phyloP scores from a whole-genome alignment of 2,329 filamentous ascomycete species.

The Capronia coronata region DNA sequence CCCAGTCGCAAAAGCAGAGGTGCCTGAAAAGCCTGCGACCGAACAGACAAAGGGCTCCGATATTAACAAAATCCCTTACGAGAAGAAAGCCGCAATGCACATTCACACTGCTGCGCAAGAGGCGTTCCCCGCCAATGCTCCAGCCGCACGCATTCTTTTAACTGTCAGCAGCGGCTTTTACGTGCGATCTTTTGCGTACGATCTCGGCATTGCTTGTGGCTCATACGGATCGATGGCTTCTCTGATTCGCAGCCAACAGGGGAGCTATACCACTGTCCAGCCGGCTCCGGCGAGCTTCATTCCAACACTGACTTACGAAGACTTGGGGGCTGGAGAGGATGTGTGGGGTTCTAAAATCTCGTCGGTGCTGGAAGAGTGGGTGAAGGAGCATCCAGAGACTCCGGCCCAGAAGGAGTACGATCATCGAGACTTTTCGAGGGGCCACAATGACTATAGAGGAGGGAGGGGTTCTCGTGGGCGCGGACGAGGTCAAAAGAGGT shows the following conservation, averaged over 20 bases:
- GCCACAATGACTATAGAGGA: background rate
- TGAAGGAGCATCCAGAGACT: constrained; percentile 35
- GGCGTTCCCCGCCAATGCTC: constrained; percentile 37
- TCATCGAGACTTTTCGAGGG: constrained; percentile 13
- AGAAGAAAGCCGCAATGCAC: constrained; percentile 28
- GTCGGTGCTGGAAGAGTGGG: constrained; percentile 50
- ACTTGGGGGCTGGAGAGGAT: constrained; percentile 67
- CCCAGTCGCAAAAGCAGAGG: background rate
- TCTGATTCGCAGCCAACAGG: constrained; percentile 73
- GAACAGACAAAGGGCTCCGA: constrained; percentile 15
- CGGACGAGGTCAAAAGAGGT: constrained; percentile 8
- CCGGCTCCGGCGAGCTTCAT: constrained; percentile 42
- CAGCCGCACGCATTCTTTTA: constrained; percentile 78
- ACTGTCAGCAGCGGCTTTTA: constrained; percentile 96
- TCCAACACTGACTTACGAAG: constrained; percentile 65
- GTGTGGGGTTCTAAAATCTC: constrained; percentile 74
- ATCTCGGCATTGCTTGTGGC: constrained; percentile 73
- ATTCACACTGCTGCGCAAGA: constrained; percentile 24
- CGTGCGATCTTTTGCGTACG: constrained; percentile 86
- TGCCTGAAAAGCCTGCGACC: constrained; percentile 11
- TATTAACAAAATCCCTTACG: constrained; percentile 19
- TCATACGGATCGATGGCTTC: constrained; percentile 83
- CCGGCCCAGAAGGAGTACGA: constrained; percentile 4
- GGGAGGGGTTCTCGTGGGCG: background rate
- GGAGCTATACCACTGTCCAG: constrained; percentile 52